Conservation (phyloP, 2,329 filamentous ascomycete species). For the Coleophoma cylindrospora region DNA sequence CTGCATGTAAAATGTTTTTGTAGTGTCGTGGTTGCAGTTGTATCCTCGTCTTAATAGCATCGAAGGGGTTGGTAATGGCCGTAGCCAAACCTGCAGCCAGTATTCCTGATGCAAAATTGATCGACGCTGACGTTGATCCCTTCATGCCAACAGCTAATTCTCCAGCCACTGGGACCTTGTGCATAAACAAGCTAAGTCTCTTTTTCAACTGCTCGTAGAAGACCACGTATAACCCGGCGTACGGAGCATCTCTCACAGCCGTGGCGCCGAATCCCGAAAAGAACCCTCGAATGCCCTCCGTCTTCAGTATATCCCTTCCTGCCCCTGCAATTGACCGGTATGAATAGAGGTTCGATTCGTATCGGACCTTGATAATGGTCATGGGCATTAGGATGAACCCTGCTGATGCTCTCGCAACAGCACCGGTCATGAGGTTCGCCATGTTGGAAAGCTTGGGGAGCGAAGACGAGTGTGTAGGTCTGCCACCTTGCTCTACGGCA, state of each 20-base stretch:
- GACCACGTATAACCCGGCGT: constrained; percentile 89
- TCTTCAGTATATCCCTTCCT: constrained; percentile 65
- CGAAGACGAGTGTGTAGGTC: constrained; percentile 52
- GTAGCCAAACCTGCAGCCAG: constrained; percentile 79
- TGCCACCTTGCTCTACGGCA: constrained; percentile 17
- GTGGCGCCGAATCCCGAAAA: constrained; percentile 94
- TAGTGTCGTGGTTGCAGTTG: constrained; percentile 85
- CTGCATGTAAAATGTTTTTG: constrained; percentile 75
- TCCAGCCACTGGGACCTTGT: constrained; percentile 17
- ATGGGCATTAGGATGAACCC: constrained; percentile 93
- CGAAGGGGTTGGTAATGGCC: constrained; percentile 90
- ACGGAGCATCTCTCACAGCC: constrained; percentile 89
- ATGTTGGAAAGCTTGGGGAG: constrained; percentile 79
- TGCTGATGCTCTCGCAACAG: constrained; percentile 76
- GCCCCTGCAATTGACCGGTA: constrained; percentile 76
- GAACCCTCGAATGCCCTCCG: constrained; percentile 75
- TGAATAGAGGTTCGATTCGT: constrained; percentile 81
- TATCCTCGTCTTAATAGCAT: constrained; percentile 91
- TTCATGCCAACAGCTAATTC: constrained; percentile 17
- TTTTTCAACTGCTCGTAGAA: constrained; percentile 86
- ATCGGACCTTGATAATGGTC: constrained; percentile 94
- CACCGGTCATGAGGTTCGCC: constrained; percentile 81
- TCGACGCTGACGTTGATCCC: constrained; percentile 47
- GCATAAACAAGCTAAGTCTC: constrained; percentile 35
- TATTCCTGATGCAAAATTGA: constrained; percentile 83